Evolutionary conservation across 129 eudicot species (phyloP).

Genomic region (Calendula officinalis): DNA sequence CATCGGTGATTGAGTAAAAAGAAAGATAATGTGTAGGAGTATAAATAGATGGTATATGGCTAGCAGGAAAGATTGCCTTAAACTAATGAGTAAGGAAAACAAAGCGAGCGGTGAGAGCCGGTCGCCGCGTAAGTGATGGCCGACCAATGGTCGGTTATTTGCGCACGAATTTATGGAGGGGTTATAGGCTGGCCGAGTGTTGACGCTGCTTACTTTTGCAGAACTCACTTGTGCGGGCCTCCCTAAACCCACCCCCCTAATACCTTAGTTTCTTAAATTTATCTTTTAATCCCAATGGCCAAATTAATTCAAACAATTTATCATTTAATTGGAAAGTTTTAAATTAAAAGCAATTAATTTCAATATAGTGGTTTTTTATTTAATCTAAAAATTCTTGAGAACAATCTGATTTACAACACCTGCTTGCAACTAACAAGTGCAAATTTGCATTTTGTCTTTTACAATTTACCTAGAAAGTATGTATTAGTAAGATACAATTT

Average conservation of each 20-base stretch:
- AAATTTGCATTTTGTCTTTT: too few species aligned
- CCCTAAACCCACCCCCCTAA: conserved; percentile 62
- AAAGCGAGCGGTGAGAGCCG: conserved; percentile 98
- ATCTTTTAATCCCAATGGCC: too few species aligned
- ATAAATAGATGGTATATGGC: conserved; percentile 1
- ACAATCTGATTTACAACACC: too few species aligned
- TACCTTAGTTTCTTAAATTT: too few species aligned
- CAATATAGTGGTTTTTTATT: too few species aligned
- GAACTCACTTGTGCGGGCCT: conserved; percentile 99
- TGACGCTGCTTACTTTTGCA: conserved; percentile 99
- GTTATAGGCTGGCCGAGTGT: conserved; percentile 95
- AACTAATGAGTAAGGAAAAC: conserved; percentile 99
- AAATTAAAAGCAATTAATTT: too few species aligned
- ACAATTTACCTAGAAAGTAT: too few species aligned
- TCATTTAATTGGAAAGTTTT: too few species aligned
- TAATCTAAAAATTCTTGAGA: too few species aligned
- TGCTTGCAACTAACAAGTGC: too few species aligned
- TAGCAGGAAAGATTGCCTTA: conserved; percentile 41
- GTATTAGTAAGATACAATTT: too few species aligned
- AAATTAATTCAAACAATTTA: too few species aligned
- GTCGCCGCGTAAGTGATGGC: conserved; percentile 55
- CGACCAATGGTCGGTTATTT: neutral
- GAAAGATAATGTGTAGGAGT: neutral
- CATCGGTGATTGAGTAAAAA: neutral
- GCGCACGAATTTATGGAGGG: conserved; percentile 99